Base-by-base conservation (phyloP, 495 filamentous ascomycete genomes). In the Daldinia concentrica region DNA sequence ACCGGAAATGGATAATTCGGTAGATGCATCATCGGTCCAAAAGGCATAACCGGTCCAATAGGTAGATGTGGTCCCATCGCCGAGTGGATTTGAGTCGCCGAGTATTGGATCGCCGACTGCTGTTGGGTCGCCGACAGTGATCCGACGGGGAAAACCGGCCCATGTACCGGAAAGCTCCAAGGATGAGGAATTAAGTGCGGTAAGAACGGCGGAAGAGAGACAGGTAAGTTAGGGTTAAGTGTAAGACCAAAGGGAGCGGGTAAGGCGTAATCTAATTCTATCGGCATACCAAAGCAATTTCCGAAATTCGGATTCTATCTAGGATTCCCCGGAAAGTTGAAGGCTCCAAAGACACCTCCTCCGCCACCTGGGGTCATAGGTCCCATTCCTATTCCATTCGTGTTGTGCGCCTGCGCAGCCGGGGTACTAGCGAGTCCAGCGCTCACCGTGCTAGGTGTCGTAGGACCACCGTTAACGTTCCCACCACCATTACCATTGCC, bases 361-460 rank as follows among this genome's bases (percentile, higher is more conserved):
- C 86, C 87, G 11, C 86, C 88, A 30, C 91, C 90, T 0, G 91
- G 91, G 5, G 91, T 93, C 81, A 90, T 84, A 6, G 89, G 82
- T 14, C 87, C 88, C 74, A 89, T 84, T 7, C 83, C 86, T 32
- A 81, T 67, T 5, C 81, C 79, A 63, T 85, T 85, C 27, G 80
- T 82, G 48, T 80, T 85, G 62, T 88, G 87, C 29, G 83, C 83
- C 61, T 87, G 84, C 14, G 87, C 86, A 6, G 85, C 88, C 1
- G 86, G 87, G 8, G 87, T 92, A 79, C 76, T 86, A 45, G 78
- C 90, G 48, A 84, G 82, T 24, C 79, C 84, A 62, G 78, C 84
- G 64, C 79, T 85, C 39, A 63, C 82, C 39, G 78, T 89, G 79
- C 89, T 92, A 0, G 92, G 92, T 8, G 92, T 94, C 76, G 90